A percentile compares a stretch with the other conserved stretches of the same genome.
Conservation (phyloP, 2,329 filamentous ascomycete genomes). For the Ophiostoma sp. region DNA sequence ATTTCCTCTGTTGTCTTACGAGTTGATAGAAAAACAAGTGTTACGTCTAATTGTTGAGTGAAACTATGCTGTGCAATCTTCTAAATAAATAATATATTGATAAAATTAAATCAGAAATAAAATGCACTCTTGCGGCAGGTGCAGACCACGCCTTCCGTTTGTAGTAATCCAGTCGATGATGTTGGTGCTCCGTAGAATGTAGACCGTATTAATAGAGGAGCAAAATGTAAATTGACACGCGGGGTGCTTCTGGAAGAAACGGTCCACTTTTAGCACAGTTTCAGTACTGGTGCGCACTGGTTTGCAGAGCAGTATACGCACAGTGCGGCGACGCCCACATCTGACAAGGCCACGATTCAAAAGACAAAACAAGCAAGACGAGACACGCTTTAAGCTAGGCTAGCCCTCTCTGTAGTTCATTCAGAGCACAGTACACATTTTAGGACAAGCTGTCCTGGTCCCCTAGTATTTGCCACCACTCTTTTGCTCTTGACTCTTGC, state of each 20-base stretch:
- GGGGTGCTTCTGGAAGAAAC: conserved; percentile 8
- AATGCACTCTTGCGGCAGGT: not conserved
- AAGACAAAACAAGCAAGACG: not conserved
- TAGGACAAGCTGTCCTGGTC: conserved; percentile 13
- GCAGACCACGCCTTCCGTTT: not conserved
- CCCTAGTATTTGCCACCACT: not conserved
- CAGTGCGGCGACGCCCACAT: not conserved
- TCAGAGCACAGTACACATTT: not conserved
- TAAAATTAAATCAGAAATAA: not conserved
- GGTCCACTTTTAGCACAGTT: not conserved
- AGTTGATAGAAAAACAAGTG: not conserved
- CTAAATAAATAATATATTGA: not conserved
- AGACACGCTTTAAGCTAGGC: not conserved
- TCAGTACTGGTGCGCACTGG: not conserved
- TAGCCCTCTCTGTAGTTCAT: not conserved
- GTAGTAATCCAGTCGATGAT: not conserved
- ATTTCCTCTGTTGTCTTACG: not conserved
- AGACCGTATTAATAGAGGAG: too few relatives aligned
- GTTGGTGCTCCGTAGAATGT: not conserved
- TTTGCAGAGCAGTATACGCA: not conserved
- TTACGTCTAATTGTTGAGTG: not conserved
- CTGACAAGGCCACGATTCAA: conserved; percentile 23
- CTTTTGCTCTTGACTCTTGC: not conserved
- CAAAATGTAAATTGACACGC: not conserved
- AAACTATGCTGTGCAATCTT: not conserved